Base-by-base conservation (phyloP, 306 rosid species). In the Trichosanthes truncata region DNA sequence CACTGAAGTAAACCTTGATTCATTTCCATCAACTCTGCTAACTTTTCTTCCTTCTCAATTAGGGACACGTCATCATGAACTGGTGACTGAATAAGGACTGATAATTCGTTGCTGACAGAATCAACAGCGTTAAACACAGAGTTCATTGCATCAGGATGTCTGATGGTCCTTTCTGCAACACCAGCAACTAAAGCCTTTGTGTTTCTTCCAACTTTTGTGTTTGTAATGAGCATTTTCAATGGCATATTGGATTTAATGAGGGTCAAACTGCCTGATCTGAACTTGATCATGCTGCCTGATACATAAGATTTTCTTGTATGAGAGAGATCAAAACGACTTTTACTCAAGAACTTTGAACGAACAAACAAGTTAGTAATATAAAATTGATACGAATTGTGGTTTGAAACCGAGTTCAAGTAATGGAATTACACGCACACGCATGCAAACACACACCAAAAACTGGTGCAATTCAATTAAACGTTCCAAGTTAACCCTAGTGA, bases 151-250 rank as follows among this genome's bases (percentile, higher is more conserved):
- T 91, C 90, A 0, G 90, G 91, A 74, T 95, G 99, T 86, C 93
- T 92, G 61, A 89, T 66, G 83, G 85, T 77, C 81, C 99, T 88
- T 86, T 93, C 99, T 14, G 96, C 86, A 83, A 95, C 97, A 72
- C 99, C 94, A 48, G 97, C 93, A 73, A 95, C 99, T 82, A 95
- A 85, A 53, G 99, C 96, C 85, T 93, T 95, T 59, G 99, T 95
- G 88, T 95, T 95, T 82, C 97, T 89, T 72, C 97, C 97, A 7
- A 95, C 96, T 66, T 91, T 91, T 53, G 98, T 95, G 89, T 95
- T 89, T 36, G 99, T 93, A n/a, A 95, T 88, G 21, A 95, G 97
- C 99, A 95, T 95, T 90, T 88, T 93, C 46, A 95, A 84, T n/a
- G 92, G 81, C 80, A 85, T 38, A 51, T 81, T 90, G 23, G 93